Evolutionary conservation across 176 grass and related monocot genomes (phyloP).

Genomic region (Phragmites australis): DNA sequence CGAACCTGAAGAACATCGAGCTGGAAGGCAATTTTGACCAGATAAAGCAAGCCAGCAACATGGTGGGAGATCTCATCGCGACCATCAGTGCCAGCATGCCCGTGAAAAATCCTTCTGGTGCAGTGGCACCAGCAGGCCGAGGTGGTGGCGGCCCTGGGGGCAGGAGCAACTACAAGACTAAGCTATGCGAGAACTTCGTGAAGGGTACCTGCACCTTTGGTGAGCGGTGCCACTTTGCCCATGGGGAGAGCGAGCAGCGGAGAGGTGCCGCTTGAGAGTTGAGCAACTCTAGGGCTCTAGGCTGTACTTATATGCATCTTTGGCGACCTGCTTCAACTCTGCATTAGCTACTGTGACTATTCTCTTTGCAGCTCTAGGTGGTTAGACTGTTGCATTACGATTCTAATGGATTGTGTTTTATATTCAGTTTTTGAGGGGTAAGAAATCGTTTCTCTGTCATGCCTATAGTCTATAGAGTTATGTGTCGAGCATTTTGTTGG

Average conservation of each 20-base stretch:
- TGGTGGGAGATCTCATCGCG: constrained; percentile 79
- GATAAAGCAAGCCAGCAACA: constrained; percentile 81
- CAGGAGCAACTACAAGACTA: constrained; percentile 80
- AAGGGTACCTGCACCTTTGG: constrained; percentile 79
- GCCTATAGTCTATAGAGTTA: constrained; percentile 20
- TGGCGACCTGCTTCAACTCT: background rate
- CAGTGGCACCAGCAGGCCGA: background rate
- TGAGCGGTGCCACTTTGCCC: constrained; percentile 87
- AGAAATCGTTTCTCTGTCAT: background rate
- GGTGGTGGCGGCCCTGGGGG: constrained; percentile 23
- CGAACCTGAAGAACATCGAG: constrained; percentile 87
- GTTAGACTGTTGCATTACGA: constrained; percentile 38
- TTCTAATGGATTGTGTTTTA: constrained; percentile 22
- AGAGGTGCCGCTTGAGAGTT: constrained; percentile 46
- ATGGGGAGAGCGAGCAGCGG: constrained; percentile 71
- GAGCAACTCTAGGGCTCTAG: background rate
- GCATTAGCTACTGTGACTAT: constrained; percentile 39
- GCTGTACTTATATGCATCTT: constrained; percentile 28
- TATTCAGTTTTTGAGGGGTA: constrained; percentile 11
- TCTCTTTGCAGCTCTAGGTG: constrained; percentile 24
- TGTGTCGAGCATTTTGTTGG: background rate
- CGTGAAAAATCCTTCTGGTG: constrained; percentile 25
- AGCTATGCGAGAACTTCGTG: constrained; percentile 81
- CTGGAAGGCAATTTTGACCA: constrained; percentile 90
- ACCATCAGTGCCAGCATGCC: constrained; percentile 52